Conservation (phyloP, 164 flowering plant genomes). For the Tetrastigma voinierianum region DNA sequence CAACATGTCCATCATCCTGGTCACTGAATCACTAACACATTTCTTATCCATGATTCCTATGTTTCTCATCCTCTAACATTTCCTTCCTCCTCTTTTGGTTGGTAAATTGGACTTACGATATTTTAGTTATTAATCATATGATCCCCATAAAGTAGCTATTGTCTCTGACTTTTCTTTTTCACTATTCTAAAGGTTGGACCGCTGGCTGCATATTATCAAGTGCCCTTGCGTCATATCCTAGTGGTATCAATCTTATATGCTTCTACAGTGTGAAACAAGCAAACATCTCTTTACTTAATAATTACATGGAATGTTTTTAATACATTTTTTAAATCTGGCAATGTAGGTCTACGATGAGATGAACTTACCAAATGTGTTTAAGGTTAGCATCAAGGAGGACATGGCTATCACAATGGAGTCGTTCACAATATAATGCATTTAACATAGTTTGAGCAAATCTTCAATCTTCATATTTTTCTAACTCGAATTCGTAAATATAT, state of each 20-base stretch:
- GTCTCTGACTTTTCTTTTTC: constrained; percentile 3
- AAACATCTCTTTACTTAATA: neutral
- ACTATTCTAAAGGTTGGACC: constrained; percentile 71
- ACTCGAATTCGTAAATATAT: neutral
- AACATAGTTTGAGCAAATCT: neutral
- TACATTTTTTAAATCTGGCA: neutral
- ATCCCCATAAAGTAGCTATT: neutral
- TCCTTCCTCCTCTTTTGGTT: too few species aligned
- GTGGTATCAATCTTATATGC: constrained; percentile 43
- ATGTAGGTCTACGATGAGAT: constrained; percentile 86
- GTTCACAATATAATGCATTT: neutral
- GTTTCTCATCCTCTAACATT: too few species aligned
- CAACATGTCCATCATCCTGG: constrained; percentile 1
- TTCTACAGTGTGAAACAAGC: neutral
- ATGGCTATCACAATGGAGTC: constrained; percentile 97
- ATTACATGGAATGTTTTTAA: neutral
- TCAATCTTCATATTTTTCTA: neutral
- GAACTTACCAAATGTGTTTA: constrained; percentile 92
- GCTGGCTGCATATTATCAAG: constrained; percentile 93
- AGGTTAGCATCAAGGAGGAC: constrained; percentile 94
- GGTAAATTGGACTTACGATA: too few species aligned
- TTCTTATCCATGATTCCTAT: too few species aligned
- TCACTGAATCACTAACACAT: neutral
- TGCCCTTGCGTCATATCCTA: constrained; percentile 87
- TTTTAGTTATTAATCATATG: too few species aligned